Evolutionary conservation across 805 yeast genomes (phyloP), one percentile per base, ranked within the genome.

Genomic region (Monosporozyma aquatica): DNA sequence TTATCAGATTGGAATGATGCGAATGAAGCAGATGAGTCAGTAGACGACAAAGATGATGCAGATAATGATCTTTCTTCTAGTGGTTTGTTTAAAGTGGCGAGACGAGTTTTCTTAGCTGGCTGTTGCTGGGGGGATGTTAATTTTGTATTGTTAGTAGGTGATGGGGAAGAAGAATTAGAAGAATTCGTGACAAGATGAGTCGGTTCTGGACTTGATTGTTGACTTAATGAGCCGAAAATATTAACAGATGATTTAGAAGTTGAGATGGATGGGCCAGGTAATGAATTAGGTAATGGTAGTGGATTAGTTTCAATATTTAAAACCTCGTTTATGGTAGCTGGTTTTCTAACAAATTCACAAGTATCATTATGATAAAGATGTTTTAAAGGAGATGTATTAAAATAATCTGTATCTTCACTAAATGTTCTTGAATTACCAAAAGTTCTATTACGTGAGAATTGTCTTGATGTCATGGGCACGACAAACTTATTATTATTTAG

Each of bases 321-420:
- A 8, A 40, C 47, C 9, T 26, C 44, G 20, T 44, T 44, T 9
- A 36, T 17, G 9, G 44, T 44, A 20, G 43, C 40, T 6, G 47
- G 47, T 32, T 41, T 44, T 21, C 27, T 40, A 5, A 41, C 32
- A 24, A 24, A 37, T 37, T 40, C 43, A 27, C 43, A 40, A 1
- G 43, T 40, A 25, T 40, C 43, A 38, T 55, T 51, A 39, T 56
- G 59, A 43, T 52, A 59, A n/a, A 56, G 40, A 43, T 61, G 59
- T 34, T 58, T 61, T 41, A 61, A 46, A 7, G 66, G 66, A 8
- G 64, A 59, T 1, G 58, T 51, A 37, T 61, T 59, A 41, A 48
- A 61, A 43, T 58, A 61, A 41, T 61, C 64, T 1, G 64, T 61
- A 35, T 58, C 51, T n/a, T 58, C 58, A 33, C 54, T 54, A 30